Conservation (phyloP, 2,329 filamentous ascomycete genomes). For the Colletotrichum incanum region DNA sequence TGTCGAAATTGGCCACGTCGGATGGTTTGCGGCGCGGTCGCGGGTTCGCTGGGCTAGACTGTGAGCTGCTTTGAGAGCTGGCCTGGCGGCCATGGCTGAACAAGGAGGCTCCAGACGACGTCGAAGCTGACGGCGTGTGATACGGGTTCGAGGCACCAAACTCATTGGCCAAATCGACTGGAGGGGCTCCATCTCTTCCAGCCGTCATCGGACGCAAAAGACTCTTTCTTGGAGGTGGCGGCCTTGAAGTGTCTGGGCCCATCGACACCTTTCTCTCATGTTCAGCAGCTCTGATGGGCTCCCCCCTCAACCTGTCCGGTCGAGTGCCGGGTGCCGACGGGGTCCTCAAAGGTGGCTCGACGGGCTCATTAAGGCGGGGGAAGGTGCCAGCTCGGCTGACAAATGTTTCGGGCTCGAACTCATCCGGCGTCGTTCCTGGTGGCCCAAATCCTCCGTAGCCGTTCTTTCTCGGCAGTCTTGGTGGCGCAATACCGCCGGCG, state of each 20-base stretch:
- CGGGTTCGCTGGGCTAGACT: constrained; percentile 69
- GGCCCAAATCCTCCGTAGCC: constrained; percentile 73
- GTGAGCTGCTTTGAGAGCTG: constrained; percentile 73
- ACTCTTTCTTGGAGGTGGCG: constrained; percentile 68
- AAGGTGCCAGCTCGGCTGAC: constrained; percentile 69
- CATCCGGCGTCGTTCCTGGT: constrained; percentile 57
- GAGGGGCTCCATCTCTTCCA: constrained; percentile 57
- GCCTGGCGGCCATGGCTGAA: constrained; percentile 71
- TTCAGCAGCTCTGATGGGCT: constrained; percentile 45
- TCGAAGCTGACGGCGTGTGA: constrained; percentile 75
- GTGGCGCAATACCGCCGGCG: constrained; percentile 49
- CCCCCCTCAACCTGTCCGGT: constrained; percentile 54
- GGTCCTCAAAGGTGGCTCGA: constrained; percentile 59
- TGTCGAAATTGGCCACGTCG: constrained; percentile 64
- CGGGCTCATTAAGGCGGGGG: constrained; percentile 57
- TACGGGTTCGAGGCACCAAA: constrained; percentile 76
- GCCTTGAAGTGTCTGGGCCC: constrained; percentile 66
- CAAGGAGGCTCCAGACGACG: constrained; percentile 75
- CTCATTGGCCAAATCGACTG: constrained; percentile 72
- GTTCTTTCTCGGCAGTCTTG: constrained; percentile 63
- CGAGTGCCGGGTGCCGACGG: constrained; percentile 65
- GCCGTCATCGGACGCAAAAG: constrained; percentile 60
- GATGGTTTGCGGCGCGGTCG: constrained; percentile 56
- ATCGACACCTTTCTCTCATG: constrained; percentile 59
- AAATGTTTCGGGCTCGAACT: constrained; percentile 56